Conservation (phyloP, 2,329 filamentous ascomycete species). For the Calonectria naviculata region DNA sequence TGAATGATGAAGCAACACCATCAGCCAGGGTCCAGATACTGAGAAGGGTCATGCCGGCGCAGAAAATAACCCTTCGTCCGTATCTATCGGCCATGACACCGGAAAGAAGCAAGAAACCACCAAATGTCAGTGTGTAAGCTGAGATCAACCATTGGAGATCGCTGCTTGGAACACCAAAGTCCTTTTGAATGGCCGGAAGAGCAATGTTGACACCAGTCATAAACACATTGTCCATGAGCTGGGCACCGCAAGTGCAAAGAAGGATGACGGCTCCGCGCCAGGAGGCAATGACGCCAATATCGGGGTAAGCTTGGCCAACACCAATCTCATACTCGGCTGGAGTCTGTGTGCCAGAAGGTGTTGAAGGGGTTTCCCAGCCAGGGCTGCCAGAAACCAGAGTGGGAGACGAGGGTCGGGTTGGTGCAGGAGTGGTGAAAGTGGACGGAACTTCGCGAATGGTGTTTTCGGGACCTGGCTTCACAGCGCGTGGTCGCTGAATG, state of each 20-base stretch:
- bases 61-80: conserved; percentile 10
- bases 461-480: conserved; percentile 13
- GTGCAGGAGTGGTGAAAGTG: conserved; percentile 10
- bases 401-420: conserved; percentile 16
- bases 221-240: conserved; percentile 24
- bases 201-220: conserved; percentile 26
- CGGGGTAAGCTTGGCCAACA: conserved; percentile 15
- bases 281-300: conserved; percentile 12
- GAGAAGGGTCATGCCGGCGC: conserved; percentile 15
- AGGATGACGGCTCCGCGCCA: conserved; percentile 20
- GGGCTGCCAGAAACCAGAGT: not conserved
- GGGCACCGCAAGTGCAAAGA: conserved; percentile 20
- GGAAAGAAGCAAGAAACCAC: conserved; percentile 13
- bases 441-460: conserved; percentile 18
- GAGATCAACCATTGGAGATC: conserved; percentile 18
- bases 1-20: conserved; percentile 10
- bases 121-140: conserved; percentile 17
- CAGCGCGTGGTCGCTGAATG: conserved; percentile 15
- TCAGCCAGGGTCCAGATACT: conserved; percentile 19
- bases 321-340: conserved; percentile 15
- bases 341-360: conserved; percentile 12
- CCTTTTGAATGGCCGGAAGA: conserved; percentile 18
- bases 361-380: not conserved
- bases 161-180: conserved; percentile 14
- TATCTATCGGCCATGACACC: conserved; percentile 19